Percentiles rank a stretch among this genome's conserved stretches.
Conservation (phyloP, 331 rosid species). For the Spiraea crenata region DNA sequence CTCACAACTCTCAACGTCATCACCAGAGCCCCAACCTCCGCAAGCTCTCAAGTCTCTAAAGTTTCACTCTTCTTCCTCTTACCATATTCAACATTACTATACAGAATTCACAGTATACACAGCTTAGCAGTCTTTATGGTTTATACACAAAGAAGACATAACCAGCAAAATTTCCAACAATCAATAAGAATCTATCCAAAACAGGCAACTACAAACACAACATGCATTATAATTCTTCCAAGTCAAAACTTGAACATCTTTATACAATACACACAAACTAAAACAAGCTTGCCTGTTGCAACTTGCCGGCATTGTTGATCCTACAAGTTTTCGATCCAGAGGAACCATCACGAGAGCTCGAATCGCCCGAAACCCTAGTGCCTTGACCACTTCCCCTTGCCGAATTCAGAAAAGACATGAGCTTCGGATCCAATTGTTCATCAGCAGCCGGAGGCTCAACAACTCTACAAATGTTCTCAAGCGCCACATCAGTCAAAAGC, state of each 20-base stretch:
- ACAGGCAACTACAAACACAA: background rate
- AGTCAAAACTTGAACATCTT: background rate
- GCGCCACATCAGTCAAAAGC: constrained; percentile 21
- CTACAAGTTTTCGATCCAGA: constrained; percentile 9
- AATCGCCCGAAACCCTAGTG: background rate
- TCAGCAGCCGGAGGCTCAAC: constrained; percentile 25
- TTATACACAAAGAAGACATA: background rate
- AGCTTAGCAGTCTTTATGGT: background rate
- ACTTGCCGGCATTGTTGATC: constrained; percentile 1
- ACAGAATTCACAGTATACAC: background rate
- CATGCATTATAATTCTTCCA: background rate
- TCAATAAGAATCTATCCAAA: background rate
- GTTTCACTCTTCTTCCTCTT: background rate
- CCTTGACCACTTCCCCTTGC: constrained; percentile 32
- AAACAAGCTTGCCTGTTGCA: constrained; percentile 38
- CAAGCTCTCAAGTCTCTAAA: background rate
- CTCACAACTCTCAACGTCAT: background rate
- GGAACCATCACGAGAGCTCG: constrained; percentile 8
- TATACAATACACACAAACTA: background rate
- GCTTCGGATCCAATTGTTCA: constrained; percentile 32
- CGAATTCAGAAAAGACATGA: constrained; percentile 43
- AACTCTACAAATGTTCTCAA: constrained; percentile 52
- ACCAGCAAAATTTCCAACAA: background rate
- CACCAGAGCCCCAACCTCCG: background rate
- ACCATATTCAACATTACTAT: background rate